Percentiles rank a stretch among this genome's conserved stretches.
These are phyloP conservation scores for Candida sojae DNA, from an alignment of 1,139 yeast genomes.

Conservation along the genomic window DNA sequence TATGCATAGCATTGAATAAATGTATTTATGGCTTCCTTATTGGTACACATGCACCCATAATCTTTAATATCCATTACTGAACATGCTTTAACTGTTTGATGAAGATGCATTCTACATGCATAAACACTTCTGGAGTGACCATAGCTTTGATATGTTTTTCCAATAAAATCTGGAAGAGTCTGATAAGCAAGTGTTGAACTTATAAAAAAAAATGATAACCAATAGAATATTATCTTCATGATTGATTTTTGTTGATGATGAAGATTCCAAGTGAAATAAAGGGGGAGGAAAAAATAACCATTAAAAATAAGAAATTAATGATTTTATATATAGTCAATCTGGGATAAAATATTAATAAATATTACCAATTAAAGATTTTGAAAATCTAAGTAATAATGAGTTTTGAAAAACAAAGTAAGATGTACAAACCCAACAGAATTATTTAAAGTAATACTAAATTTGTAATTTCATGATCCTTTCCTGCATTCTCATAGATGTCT, in stretches of 20 bases:
- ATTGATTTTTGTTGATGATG: neutral
- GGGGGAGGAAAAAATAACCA: too few species aligned
- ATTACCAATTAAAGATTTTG: neutral
- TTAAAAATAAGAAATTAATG: too few species aligned
- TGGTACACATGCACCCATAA: constrained; percentile 14
- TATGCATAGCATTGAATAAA: constrained; percentile 17
- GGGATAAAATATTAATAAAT: neutral
- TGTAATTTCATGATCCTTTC: neutral
- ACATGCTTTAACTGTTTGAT: constrained; percentile 16
- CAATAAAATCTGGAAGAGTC: neutral
- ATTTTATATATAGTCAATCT: neutral
- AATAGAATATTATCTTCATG: constrained; percentile 1
- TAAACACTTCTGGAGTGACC: constrained; percentile 3
- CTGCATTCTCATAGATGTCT: neutral
- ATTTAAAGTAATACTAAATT: neutral
- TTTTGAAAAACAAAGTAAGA: neutral
- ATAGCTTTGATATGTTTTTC: constrained; percentile 6
- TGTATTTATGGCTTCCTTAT: constrained; percentile 16
- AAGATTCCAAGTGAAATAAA: neutral
- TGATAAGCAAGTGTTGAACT: neutral
- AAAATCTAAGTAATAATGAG: neutral
- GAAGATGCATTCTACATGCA: constrained; percentile 7
- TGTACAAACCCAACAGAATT: constrained; percentile 1
- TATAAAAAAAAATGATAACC: neutral
- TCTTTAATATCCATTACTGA: constrained; percentile 5